Evolutionary conservation across 2,329 filamentous ascomycete genomes (phyloP).

Genomic region (Tympanopsis confertula): DNA sequence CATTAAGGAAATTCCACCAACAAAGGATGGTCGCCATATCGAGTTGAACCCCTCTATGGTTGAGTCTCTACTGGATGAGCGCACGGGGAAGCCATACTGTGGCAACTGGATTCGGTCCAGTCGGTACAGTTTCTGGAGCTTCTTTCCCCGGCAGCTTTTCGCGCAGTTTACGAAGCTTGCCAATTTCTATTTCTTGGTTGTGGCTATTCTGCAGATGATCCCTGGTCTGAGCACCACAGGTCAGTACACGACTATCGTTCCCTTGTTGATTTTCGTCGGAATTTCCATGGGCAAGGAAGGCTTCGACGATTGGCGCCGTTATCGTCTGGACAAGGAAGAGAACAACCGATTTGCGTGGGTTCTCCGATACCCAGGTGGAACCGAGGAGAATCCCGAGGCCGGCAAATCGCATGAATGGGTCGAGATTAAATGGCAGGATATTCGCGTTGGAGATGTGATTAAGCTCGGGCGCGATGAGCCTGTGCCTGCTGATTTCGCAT

Average conservation of each 20-base stretch:
- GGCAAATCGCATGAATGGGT: conserved; percentile 37
- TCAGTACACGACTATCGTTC: conserved; percentile 74
- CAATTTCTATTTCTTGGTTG: conserved; percentile 87
- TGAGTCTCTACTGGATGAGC: conserved; percentile 59
- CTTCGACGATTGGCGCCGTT: conserved; percentile 76
- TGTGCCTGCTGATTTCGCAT: conserved; percentile 66
- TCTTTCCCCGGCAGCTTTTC: conserved; percentile 74
- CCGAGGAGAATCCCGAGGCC: conserved; percentile 12
- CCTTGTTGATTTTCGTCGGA: conserved; percentile 69
- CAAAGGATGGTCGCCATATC: conserved; percentile 71
- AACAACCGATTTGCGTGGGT: conserved; percentile 64
- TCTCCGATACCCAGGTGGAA: conserved; percentile 23
- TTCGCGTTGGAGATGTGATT: conserved; percentile 72
- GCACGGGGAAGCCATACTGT: conserved; percentile 62
- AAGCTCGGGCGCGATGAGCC: conserved; percentile 62
- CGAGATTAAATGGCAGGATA: conserved; percentile 61
- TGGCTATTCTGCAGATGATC: conserved; percentile 81
- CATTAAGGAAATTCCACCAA: conserved; percentile 64
- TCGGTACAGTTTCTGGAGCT: conserved; percentile 80
- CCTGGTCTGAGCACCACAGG: conserved; percentile 87
- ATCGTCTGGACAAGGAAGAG: conserved; percentile 73
- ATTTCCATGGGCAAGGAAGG: conserved; percentile 88
- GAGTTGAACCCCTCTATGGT: conserved; percentile 47
- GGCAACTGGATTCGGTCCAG: conserved; percentile 79
- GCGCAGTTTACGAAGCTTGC: conserved; percentile 90